Base-by-base conservation (phyloP, 371 early-diverging fungal species). In the Mortierella sp. region DNA sequence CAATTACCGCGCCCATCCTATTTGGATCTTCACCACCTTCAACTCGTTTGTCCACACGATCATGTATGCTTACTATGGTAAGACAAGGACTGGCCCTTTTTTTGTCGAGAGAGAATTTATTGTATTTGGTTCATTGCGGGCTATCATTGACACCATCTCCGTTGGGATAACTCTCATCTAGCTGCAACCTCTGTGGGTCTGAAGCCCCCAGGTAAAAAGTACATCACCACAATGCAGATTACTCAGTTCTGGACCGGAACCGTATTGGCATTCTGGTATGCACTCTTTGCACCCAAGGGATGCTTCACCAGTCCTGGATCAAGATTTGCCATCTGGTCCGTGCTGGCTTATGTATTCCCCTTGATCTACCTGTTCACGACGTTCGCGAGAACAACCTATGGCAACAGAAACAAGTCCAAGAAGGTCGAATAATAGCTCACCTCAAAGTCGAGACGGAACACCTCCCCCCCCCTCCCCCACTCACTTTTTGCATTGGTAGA, bases 21-120 rank as follows among this genome's bases (percentile, higher is more conserved):
- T 91, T 78, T 93, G 93, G 86, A 88, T 94, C 66, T 94, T 95
- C 73, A 93, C 94, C 48, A 81, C 93, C 46, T 89, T 92, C 80
- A 96, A 95, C 83, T 94, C 94, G n/a, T 91, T 94, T 61, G 90
- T 96, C 51, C 96, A 96, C 78, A 90, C 95, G 55, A 83, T 95
- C 82, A 96, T 96, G 96, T 96, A 96, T 81, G 80, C 82, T 34
- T 95, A 95, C 83, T 96, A 94, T 63, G 65, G 65, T 64, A 64
- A 39, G 61, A 43, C 27, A 39, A 18, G 5, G 14, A 28, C 30
- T 1, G 28, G 28, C 3, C 18, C 16, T 55, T 12, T n/a, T n/a
- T n/a, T n/a, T n/a, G n/a, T n/a, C n/a, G n/a, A n/a, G n/a, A n/a
- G n/a, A n/a, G n/a, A n/a, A n/a, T n/a, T n/a, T n/a, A n/a, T n/a